A percentile compares a stretch with the other conserved stretches of the same genome.
phyloP scores from a whole-genome alignment of 352 stramenopile genomes.

The Blastocystis sp. region DNA sequence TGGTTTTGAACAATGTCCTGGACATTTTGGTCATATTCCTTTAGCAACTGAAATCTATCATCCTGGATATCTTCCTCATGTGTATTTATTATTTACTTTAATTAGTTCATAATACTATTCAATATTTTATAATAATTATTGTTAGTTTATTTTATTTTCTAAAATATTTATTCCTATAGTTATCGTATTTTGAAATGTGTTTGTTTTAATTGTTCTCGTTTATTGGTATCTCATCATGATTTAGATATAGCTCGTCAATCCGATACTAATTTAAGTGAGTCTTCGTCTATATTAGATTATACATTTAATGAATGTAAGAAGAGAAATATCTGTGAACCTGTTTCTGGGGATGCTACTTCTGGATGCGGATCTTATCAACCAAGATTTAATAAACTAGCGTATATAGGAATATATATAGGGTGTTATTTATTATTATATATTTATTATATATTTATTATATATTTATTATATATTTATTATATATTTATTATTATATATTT shows the following conservation, averaged over 20 bases:
- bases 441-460: no score
- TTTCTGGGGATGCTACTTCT: conserved; percentile 69
- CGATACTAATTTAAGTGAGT: conserved; percentile 41
- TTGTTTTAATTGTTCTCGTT: conserved; percentile 77
- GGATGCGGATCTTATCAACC: conserved; percentile 74
- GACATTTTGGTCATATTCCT: conserved; percentile 98
- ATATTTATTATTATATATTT: no score
- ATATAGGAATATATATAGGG: no score
- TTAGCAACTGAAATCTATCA: conserved; percentile 38
- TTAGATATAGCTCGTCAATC: conserved; percentile 65
- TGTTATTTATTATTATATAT: no score
- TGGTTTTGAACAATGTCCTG: conserved; percentile 83
- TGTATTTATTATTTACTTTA: neutral
- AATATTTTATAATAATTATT: conserved; percentile 92
- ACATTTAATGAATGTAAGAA: conserved; percentile 57
- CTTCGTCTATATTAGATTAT: conserved; percentile 22
- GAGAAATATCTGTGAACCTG: conserved; percentile 64
- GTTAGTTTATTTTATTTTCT: conserved; percentile 63
- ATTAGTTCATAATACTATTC: conserved; percentile 56
- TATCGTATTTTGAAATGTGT: conserved; percentile 61
- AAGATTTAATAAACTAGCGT: no score
- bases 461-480: no score
- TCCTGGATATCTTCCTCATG: conserved; percentile 23
- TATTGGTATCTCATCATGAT: conserved; percentile 49
- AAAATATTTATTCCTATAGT: neutral